These are phyloP conservation scores for Entomortierella chlamydospora DNA, from an alignment of 192 early-diverging fungal species.

Conservation along the genomic window DNA sequence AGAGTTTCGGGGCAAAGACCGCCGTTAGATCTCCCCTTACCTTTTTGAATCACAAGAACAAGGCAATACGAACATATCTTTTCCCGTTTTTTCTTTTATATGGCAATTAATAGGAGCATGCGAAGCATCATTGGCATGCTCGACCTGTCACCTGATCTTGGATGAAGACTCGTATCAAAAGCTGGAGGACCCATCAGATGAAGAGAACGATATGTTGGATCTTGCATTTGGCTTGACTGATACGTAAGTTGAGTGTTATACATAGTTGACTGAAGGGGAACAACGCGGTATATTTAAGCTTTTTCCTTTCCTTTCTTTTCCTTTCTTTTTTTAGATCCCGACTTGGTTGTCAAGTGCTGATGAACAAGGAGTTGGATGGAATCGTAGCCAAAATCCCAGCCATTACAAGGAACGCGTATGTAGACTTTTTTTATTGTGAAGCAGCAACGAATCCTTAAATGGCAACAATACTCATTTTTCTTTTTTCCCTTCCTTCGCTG, in stretches of 20 bases:
- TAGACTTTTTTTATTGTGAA: neutral
- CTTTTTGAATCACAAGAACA: neutral
- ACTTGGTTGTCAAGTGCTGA: slow-evolving; percentile 94
- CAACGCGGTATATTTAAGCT: neutral
- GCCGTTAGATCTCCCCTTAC: too few species aligned
- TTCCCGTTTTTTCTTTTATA: slow-evolving; percentile 4
- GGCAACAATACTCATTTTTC: too few species aligned
- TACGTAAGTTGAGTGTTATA: slow-evolving; percentile 83
- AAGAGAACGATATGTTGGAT: slow-evolving; percentile 99
- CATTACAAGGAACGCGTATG: slow-evolving; percentile 83
- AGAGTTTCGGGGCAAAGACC: too few species aligned
- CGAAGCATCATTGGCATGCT: slow-evolving; percentile 94
- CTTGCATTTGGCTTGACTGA: slow-evolving; percentile 96
- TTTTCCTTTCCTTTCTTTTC: neutral
- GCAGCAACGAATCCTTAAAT: too few species aligned
- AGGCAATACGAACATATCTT: neutral
- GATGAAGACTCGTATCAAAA: slow-evolving; percentile 82
- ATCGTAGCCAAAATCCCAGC: slow-evolving; percentile 89
- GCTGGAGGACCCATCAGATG: slow-evolving; percentile 93
- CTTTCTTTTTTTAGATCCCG: slow-evolving; percentile 70
- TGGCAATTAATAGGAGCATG: slow-evolving; percentile 75
- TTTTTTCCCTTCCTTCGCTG: too few species aligned
- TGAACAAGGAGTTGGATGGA: slow-evolving; percentile 90
- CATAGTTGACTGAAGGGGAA: neutral
- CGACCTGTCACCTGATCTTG: slow-evolving; percentile 94